Conservation (phyloP, 1,284 basidiomycete species). For the Leccinum fallax region DNA sequence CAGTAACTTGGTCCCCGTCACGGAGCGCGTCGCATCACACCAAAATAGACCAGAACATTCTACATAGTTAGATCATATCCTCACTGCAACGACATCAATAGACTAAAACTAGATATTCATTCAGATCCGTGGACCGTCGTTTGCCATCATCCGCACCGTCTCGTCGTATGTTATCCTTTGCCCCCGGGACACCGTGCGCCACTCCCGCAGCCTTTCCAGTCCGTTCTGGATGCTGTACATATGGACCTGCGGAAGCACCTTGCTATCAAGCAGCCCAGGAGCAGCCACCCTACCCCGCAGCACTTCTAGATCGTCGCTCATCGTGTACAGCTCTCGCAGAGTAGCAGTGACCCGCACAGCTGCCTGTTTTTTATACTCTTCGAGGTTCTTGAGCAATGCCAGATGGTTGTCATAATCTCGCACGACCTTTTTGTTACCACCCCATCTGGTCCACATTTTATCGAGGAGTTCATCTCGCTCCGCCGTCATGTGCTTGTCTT, state of each 20-base stretch:
- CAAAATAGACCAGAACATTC: too few species aligned
- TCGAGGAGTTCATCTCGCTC: constrained; percentile 57
- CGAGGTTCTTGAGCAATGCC: constrained; percentile 53
- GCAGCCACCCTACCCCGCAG: constrained; percentile 66
- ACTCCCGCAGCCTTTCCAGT: constrained; percentile 61
- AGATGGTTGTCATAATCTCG: constrained; percentile 53
- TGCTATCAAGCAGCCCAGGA: constrained; percentile 57
- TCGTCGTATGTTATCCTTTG: constrained; percentile 37
- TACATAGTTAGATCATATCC: constrained; percentile 12
- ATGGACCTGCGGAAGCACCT: constrained; percentile 69
- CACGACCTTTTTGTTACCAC: constrained; percentile 50
- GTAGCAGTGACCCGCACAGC: constrained; percentile 62
- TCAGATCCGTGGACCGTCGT: not conserved
- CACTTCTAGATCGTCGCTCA: constrained; percentile 75
- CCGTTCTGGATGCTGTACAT: constrained; percentile 67
- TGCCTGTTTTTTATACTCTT: constrained; percentile 59
- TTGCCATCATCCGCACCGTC: constrained; percentile 34
- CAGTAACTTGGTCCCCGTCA: too few species aligned
- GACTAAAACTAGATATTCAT: not conserved
- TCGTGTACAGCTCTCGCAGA: constrained; percentile 56
- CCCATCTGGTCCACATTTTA: constrained; percentile 66
- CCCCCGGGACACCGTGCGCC: constrained; percentile 43
- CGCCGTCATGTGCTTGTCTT: constrained; percentile 48
- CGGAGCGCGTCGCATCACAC: too few species aligned
- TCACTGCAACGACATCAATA: not conserved